Evolutionary conservation across 2,329 filamentous ascomycete species (phyloP).

Genomic region (Nemania sp.): DNA sequence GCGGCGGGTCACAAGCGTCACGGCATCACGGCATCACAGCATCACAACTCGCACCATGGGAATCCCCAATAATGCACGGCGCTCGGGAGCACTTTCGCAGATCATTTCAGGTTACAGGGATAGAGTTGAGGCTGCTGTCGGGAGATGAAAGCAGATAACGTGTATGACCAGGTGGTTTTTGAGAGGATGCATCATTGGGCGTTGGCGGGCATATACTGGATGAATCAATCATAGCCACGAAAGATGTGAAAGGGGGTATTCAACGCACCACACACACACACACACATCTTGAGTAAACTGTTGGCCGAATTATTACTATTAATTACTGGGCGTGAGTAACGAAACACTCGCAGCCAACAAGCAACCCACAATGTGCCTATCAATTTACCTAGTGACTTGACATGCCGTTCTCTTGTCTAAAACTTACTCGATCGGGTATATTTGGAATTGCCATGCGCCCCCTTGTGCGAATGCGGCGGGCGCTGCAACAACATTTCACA

Average conservation of each 20-base stretch:
- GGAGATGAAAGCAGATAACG: slow-evolving; percentile 11
- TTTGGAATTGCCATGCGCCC: slow-evolving; percentile 26
- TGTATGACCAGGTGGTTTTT: slow-evolving; percentile 16
- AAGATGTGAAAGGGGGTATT: slow-evolving; percentile 13
- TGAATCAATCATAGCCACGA: slow-evolving; percentile 12
- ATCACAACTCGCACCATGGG: slow-evolving; percentile 8
- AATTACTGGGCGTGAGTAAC: slow-evolving; percentile 27
- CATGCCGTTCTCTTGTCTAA: slow-evolving; percentile 16
- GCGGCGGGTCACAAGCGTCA: not conserved
- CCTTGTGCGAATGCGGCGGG: slow-evolving; percentile 6
- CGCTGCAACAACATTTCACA: slow-evolving; percentile 4
- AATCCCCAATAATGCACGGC: slow-evolving; percentile 21
- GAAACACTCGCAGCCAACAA: slow-evolving; percentile 21
- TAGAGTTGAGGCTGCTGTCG: slow-evolving; percentile 13
- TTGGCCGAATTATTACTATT: slow-evolving; percentile 26
- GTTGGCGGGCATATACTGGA: slow-evolving; percentile 17
- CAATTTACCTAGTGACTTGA: slow-evolving; percentile 15
- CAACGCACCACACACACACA: too few relatives aligned
- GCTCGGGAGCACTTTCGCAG: slow-evolving; percentile 15
- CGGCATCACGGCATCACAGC: slow-evolving; percentile 6
- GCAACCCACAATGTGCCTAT: slow-evolving; percentile 9
- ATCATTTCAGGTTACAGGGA: slow-evolving; percentile 7
- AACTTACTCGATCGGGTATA: slow-evolving; percentile 13
- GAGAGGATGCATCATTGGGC: slow-evolving; percentile 23
- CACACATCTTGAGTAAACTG: slow-evolving; percentile 3